Base-by-base conservation (phyloP, 306 rosid genomes). In the Cicer pinnatifidum region DNA sequence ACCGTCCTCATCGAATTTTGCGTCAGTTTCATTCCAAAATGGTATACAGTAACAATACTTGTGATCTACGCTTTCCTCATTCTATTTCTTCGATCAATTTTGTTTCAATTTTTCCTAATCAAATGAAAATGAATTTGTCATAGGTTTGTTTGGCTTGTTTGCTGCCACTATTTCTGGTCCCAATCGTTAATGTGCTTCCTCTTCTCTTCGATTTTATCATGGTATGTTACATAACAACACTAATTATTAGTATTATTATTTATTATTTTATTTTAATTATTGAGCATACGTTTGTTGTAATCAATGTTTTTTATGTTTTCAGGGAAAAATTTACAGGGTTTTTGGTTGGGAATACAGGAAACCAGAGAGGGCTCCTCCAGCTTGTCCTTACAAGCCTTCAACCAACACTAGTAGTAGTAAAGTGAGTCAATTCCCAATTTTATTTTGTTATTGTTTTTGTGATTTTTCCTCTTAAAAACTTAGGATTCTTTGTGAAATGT, bases 261-360 rank as follows among this genome's bases (percentile, higher is more conserved):
- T n/a, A n/a, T 8, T 61, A n/a, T 9, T 37, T n/a, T n/a, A n/a
- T 8, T 61, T 37, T 39, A 7, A 2, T 11, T 56, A 6, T 19
- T 28, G 3, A 28, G 35, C 35, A 56, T 61, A 23, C 0, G 8
- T 61, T n/a, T 37, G n/a, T 0, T 63, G 35, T 16, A 15, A 8
- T 40, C 35, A 28, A 28, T 6, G 6, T 10, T 3, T 60, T 11
- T 69, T 59, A 0, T 71, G 47, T 41, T 71, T 33, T 44, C 56
- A 91, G 98, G 88, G 82, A 1, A 93, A 89, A 82, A 67, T 93
- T 57, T 93, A 89, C 83, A 41, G 83, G 41, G 46, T 89, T 65
- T 78, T 59, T 59, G 65, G 65, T 6, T 59, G 65, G 65, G 65
- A 59, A 11, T 59, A 33, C 4, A 59, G 19, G 11, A 59, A 59